Evolutionary conservation across 495 filamentous ascomycete genomes (phyloP).

Genomic region (Tuber brumale): DNA sequence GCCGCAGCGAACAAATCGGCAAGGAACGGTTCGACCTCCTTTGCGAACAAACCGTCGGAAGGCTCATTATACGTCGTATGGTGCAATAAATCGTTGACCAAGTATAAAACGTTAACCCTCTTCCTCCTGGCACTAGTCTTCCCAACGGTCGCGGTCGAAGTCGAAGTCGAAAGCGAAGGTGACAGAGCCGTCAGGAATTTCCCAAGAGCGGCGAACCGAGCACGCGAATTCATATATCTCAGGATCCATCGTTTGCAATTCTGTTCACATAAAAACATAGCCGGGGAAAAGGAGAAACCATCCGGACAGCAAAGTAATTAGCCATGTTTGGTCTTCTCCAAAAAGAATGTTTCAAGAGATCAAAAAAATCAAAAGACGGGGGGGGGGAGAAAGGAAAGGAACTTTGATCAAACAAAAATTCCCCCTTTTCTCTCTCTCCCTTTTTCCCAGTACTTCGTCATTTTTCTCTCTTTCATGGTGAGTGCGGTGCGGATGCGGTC

Average conservation of each 20-base stretch:
- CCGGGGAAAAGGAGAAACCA: background rate
- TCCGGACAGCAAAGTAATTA: conserved; percentile 3
- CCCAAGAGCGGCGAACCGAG: conserved; percentile 59
- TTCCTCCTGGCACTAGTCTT: conserved; percentile 59
- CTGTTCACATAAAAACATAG: conserved; percentile 47
- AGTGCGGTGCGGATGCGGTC: conserved; percentile 51
- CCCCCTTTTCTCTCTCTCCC: background rate
- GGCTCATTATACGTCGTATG: conserved; percentile 60
- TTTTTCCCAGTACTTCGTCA: conserved; percentile 8
- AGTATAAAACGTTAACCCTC: conserved; percentile 71
- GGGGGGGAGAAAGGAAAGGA: conserved; percentile 11
- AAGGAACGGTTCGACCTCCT: conserved; percentile 56
- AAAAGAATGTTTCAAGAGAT: conserved; percentile 10
- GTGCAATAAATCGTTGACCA: conserved; percentile 77
- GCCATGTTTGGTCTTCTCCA: conserved; percentile 3
- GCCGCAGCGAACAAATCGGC: conserved; percentile 57
- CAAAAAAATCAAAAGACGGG: conserved; percentile 15
- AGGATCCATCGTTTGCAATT: conserved; percentile 83
- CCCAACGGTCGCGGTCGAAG: conserved; percentile 23
- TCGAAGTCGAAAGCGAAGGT: conserved; percentile 49
- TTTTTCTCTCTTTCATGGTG: conserved; percentile 5
- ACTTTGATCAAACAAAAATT: background rate
- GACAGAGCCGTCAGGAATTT: conserved; percentile 71
- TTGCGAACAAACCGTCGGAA: conserved; percentile 51
- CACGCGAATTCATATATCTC: conserved; percentile 61